phyloP scores from a whole-genome alignment of 1,284 basidiomycete species.

The Apiotrichum mycotoxinovorans region DNA sequence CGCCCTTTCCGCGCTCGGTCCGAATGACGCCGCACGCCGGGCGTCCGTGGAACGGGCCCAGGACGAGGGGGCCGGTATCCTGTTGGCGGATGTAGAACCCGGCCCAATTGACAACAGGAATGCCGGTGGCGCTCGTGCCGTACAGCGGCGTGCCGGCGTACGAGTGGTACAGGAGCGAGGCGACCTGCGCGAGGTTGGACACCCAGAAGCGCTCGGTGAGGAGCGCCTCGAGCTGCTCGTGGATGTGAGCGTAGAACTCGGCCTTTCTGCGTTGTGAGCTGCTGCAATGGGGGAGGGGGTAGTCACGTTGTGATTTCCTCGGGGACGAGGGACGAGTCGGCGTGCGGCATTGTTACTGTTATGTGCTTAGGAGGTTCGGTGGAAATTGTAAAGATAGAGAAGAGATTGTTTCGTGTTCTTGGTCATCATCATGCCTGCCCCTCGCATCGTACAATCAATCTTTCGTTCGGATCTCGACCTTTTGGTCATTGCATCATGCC shows the following conservation, averaged over 20 bases:
- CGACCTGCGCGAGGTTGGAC: conserved; percentile 77
- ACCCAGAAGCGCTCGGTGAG: conserved; percentile 73
- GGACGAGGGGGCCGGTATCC: conserved; percentile 52
- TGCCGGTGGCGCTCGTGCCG: conserved; percentile 54
- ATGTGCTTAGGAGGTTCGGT: neutral
- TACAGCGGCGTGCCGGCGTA: conserved; percentile 65
- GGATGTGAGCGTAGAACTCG: conserved; percentile 73
- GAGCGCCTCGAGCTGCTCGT: conserved; percentile 60
- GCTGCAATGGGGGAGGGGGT: neutral
- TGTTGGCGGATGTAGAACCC: conserved; percentile 72
- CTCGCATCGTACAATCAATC: too few species aligned
- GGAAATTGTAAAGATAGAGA: neutral
- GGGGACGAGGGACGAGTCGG: conserved; percentile 72
- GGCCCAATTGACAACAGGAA: conserved; percentile 74
- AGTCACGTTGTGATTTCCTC: conserved; percentile 57
- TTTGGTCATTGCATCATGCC: too few species aligned
- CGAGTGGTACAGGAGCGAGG: conserved; percentile 72
- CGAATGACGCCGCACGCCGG: conserved; percentile 81
- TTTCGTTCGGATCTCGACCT: too few species aligned
- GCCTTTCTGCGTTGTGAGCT: conserved; percentile 51
- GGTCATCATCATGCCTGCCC: too few species aligned
- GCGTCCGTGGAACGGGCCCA: conserved; percentile 82
- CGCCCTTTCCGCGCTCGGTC: conserved; percentile 61
- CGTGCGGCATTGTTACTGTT: conserved; percentile 66
- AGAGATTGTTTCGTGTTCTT: too few species aligned